Evolutionary conservation across 495 filamentous ascomycete genomes (phyloP).

Genomic region (Penicillium nucicola): DNA sequence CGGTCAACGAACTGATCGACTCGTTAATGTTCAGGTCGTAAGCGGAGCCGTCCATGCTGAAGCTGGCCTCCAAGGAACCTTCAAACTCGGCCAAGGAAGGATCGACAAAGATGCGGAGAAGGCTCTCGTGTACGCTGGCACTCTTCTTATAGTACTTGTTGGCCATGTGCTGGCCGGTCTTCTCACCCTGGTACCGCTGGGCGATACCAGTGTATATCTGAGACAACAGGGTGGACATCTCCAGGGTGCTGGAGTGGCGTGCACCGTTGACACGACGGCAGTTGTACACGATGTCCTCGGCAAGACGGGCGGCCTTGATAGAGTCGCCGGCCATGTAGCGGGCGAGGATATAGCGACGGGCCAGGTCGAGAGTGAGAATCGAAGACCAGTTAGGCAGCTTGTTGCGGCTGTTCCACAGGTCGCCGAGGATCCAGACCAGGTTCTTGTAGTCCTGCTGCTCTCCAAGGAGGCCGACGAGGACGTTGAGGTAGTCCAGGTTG

Average conservation of each 20-base stretch:
- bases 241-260: slow-evolving; percentile 30
- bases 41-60: slow-evolving; percentile 22
- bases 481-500: slow-evolving; percentile 29
- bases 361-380: slow-evolving; percentile 30
- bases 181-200: slow-evolving; percentile 28
- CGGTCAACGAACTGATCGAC: slow-evolving; percentile 5
- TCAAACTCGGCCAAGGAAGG: slow-evolving; percentile 29
- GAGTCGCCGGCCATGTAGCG: slow-evolving; percentile 33
- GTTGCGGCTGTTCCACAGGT: slow-evolving; percentile 36
- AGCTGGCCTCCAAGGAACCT: slow-evolving; percentile 17
- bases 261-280: slow-evolving; percentile 37
- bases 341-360: slow-evolving; percentile 36
- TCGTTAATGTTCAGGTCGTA: slow-evolving; percentile 21
- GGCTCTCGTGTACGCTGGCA: slow-evolving; percentile 36
- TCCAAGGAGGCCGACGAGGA: slow-evolving; percentile 32
- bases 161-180: slow-evolving; percentile 31
- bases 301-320: slow-evolving; percentile 31
- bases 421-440: slow-evolving; percentile 32
- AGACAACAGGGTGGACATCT: slow-evolving; percentile 37
- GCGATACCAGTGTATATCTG: slow-evolving; percentile 39
- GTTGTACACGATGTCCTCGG: slow-evolving; percentile 44
- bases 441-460: slow-evolving; percentile 37
- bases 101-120: slow-evolving; percentile 34
- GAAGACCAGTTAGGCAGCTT: slow-evolving; percentile 17
- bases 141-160: slow-evolving; percentile 41